Evolutionary conservation across 1,284 basidiomycete genomes (phyloP).

Genomic region (Mycena citricolor): DNA sequence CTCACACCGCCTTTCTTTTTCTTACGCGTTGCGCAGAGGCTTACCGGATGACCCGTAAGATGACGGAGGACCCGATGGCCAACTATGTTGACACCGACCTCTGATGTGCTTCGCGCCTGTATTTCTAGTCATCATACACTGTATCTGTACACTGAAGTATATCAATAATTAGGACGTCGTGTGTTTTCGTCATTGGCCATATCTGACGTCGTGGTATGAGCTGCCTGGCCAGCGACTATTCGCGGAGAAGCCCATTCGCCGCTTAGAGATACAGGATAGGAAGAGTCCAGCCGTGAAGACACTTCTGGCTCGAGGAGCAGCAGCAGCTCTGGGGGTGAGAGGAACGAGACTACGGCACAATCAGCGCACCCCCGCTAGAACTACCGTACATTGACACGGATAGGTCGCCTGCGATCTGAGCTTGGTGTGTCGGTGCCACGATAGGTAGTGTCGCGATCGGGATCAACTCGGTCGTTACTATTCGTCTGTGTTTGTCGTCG

Average conservation of each 20-base stretch:
- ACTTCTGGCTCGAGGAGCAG: no score
- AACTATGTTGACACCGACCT: constrained; percentile 69
- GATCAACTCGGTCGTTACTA: constrained; percentile 6
- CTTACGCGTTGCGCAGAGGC: constrained; percentile 57
- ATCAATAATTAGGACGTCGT: no score
- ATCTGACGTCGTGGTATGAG: no score
- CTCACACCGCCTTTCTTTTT: constrained; percentile 1
- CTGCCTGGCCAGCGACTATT: no score
- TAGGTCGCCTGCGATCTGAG: constrained; percentile 12
- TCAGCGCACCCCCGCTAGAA: not conserved
- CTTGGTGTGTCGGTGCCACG: not conserved
- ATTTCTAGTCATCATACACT: constrained; percentile 16
- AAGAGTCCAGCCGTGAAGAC: no score
- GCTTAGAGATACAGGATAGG: no score
- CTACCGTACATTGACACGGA: constrained; percentile 21
- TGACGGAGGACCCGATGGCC: constrained; percentile 86
- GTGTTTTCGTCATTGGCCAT: no score
- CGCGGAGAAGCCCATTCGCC: no score
- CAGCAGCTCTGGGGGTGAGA: no score
- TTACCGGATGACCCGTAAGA: constrained; percentile 73
- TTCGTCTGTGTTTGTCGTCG: constrained; percentile 11
- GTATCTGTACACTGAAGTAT: constrained; percentile 18
- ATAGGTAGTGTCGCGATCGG: constrained; percentile 9
- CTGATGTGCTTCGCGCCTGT: constrained; percentile 22
- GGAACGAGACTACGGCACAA: no score